A percentile compares a stretch with the other conserved stretches of the same genome.
phyloP scores from a whole-genome alignment of 257 asterid species.

The Hygrophila difformis region DNA sequence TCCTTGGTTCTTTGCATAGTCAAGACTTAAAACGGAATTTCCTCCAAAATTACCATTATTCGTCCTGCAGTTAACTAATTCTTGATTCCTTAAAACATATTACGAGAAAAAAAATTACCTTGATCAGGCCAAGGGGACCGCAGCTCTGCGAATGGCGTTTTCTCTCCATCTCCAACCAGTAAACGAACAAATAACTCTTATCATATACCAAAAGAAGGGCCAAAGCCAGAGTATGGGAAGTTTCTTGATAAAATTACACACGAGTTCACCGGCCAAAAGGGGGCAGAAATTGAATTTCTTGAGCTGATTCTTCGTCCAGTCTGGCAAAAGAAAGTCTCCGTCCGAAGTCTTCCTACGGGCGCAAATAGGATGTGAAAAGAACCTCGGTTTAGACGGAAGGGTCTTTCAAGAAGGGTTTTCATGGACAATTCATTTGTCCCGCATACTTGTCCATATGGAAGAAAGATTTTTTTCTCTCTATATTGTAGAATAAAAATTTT shows the following conservation, averaged over 20 bases:
- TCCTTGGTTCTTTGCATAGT: conserved; percentile 2
- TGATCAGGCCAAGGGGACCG: conserved; percentile 29
- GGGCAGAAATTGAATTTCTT: neutral
- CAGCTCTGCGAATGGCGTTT: conserved; percentile 24
- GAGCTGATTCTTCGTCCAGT: neutral
- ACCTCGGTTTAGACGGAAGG: conserved; percentile 15
- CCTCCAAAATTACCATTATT: neutral
- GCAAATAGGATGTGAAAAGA: conserved; percentile 15
- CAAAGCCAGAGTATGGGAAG: too few relatives aligned
- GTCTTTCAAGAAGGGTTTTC: conserved; percentile 29
- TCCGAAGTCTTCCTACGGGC: conserved; percentile 25
- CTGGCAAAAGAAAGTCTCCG: conserved; percentile 15
- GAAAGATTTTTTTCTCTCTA: neutral
- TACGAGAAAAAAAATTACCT: conserved; percentile 28
- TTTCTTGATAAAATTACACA: too few relatives aligned
- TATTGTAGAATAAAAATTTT: too few relatives aligned
- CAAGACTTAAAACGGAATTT: conserved; percentile 4
- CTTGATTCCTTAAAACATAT: neutral
- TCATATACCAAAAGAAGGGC: too few relatives aligned
- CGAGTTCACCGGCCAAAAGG: too few relatives aligned
- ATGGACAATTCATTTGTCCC: conserved; percentile 22
- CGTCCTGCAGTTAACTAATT: neutral
- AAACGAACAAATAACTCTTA: neutral
- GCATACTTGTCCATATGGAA: neutral
- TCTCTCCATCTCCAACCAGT: conserved; percentile 26